Conservation (phyloP, 352 stramenopile genomes). For the Ochromonadaceae sp. region DNA sequence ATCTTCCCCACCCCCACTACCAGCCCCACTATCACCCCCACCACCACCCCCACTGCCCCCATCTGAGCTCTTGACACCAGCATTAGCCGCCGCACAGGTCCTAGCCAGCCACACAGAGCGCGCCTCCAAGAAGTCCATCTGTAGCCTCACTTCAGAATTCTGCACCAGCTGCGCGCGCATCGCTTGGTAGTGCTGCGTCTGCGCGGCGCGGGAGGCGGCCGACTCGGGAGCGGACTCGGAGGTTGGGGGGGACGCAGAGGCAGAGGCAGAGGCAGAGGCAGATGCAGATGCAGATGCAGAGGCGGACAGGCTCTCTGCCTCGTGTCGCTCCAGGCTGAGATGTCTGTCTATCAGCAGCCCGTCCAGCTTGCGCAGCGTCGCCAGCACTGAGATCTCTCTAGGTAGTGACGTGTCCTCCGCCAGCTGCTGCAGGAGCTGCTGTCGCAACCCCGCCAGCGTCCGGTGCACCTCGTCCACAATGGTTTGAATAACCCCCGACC, state of each 20-base stretch:
- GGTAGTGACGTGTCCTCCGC: conserved; percentile 42
- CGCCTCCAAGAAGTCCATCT: conserved; percentile 53
- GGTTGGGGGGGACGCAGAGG: background rate
- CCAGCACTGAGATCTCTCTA: conserved; percentile 43
- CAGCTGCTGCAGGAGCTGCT: conserved; percentile 4
- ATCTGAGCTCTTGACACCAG: too few relatives aligned
- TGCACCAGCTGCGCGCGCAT: too few relatives aligned
- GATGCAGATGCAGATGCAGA: conserved; percentile 13
- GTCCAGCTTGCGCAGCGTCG: conserved; percentile 49
- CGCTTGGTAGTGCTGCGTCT: conserved; percentile 26
- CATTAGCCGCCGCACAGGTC: too few relatives aligned
- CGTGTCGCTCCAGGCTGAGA: conserved; percentile 20
- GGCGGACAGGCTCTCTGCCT: background rate
- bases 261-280: conserved; percentile 21
- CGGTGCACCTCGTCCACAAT: conserved; percentile 12
- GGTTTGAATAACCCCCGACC: background rate
- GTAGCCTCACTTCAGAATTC: conserved; percentile 40
- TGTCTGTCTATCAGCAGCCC: conserved; percentile 47
- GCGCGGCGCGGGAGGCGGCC: background rate
- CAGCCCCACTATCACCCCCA: background rate
- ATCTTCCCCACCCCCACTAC: conserved; percentile 4
- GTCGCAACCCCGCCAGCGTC: background rate
- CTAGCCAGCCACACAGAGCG: conserved; percentile 45
- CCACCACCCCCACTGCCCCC: background rate
- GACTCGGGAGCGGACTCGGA: conserved; percentile 27